Percentiles rank a stretch among this genome's conserved stretches.
Conservation (phyloP, 306 rosid genomes). For the Biancaea sappan region DNA sequence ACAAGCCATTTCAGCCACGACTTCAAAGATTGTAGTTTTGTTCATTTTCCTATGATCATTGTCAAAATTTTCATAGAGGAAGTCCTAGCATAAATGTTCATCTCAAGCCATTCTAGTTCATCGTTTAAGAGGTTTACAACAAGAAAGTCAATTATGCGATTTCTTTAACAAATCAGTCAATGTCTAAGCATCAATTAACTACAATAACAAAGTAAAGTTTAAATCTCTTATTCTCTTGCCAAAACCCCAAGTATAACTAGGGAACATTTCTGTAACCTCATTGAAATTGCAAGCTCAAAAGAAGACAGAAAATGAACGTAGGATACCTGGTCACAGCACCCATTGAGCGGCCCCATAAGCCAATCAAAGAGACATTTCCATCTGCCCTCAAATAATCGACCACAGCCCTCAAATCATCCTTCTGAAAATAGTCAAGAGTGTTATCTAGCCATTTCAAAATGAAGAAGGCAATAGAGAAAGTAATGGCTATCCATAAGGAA, state of each 20-base stretch:
- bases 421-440: slow-evolving; percentile 57
- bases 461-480: slow-evolving; percentile 23
- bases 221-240: slow-evolving; percentile 6
- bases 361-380: slow-evolving; percentile 97
- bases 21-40: slow-evolving; percentile 10
- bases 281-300: slow-evolving; percentile 29
- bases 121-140: not conserved
- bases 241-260: slow-evolving; percentile 7
- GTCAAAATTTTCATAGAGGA: slow-evolving; percentile 6
- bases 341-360: slow-evolving; percentile 99
- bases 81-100: not conserved
- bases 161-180: slow-evolving; percentile 11
- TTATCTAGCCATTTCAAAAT: slow-evolving; percentile 36
- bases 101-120: not conserved
- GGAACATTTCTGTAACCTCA: slow-evolving; percentile 9
- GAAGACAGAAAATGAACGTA: slow-evolving; percentile 26
- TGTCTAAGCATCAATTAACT: slow-evolving; percentile 10
- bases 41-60: slow-evolving; percentile 10
- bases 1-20: slow-evolving; percentile 28
- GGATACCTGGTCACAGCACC: slow-evolving; percentile 96
- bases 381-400: slow-evolving; percentile 88
- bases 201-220: slow-evolving; percentile 7
- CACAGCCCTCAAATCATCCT: slow-evolving; percentile 82
- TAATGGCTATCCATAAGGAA: slow-evolving; percentile 15
- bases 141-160: not conserved